Evolutionary conservation across 371 early-diverging fungal genomes (phyloP).

Genomic region (Cokeromyces recurvatus): DNA sequence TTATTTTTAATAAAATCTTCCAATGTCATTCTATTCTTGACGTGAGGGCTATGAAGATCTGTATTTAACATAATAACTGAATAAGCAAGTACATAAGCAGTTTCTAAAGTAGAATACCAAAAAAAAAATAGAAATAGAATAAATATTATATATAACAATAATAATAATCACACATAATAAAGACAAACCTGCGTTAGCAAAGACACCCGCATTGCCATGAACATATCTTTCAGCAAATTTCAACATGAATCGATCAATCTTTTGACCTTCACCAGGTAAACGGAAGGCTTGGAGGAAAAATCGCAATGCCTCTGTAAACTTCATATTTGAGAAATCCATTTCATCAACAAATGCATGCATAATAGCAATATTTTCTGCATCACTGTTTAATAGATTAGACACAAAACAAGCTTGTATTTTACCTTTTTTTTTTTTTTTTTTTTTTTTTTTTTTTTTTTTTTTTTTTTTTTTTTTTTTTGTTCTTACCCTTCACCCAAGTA

Average conservation of each 20-base stretch:
- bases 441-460: neutral
- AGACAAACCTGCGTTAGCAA: constrained; percentile 65
- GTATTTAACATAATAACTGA: constrained; percentile 96
- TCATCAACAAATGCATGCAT: constrained; percentile 95
- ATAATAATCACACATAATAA: too few species aligned
- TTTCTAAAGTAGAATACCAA: constrained; percentile 55
- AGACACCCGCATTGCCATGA: constrained; percentile 68
- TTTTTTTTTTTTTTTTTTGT: neutral
- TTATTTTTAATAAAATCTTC: constrained; percentile 93
- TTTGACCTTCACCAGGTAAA: constrained; percentile 97
- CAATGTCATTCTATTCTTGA: constrained; percentile 89
- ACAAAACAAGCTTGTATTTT: neutral
- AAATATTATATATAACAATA: too few species aligned
- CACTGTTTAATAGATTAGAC: constrained; percentile 24
- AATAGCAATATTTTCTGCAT: constrained; percentile 80
- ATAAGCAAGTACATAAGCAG: constrained; percentile 92
- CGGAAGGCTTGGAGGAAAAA: constrained; percentile 91
- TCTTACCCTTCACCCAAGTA: constrained; percentile 85
- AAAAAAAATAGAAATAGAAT: too few species aligned
- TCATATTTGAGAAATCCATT: constrained; percentile 76
- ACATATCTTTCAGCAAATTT: constrained; percentile 95
- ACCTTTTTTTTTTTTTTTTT: too few species aligned
- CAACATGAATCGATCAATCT: constrained; percentile 96
- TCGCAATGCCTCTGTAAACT: constrained; percentile 84
- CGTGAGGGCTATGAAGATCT: constrained; percentile 90